Conservation (phyloP, 805 yeast genomes). For the Candida insectalens region DNA sequence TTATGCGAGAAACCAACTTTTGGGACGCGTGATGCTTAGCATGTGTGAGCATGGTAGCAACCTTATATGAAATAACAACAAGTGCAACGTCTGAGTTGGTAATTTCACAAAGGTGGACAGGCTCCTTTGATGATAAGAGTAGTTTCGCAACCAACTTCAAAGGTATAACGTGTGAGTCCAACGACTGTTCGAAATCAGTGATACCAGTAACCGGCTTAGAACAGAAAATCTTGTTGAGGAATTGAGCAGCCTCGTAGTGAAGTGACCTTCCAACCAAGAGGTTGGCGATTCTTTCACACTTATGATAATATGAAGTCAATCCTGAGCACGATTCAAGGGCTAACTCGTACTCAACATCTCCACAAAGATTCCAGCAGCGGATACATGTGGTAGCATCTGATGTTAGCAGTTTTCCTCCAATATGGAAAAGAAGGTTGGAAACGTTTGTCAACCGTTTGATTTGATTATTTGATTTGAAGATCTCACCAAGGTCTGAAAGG, state of each 20-base stretch:
- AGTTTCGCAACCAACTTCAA: conserved; percentile 15
- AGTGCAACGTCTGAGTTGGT: conserved; percentile 4
- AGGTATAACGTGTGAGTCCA: conserved; percentile 6
- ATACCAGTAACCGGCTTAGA: no score
- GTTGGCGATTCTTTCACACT: conserved; percentile 27
- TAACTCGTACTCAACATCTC: conserved; percentile 24
- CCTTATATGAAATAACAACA: conserved; percentile 6
- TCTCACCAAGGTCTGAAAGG: conserved; percentile 10
- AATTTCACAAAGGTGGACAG: conserved; percentile 4
- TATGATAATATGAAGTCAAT: no score
- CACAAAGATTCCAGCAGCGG: conserved; percentile 16
- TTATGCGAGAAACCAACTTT: conserved; percentile 13
- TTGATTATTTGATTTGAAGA: conserved; percentile 15
- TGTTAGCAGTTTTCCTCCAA: conserved; percentile 21
- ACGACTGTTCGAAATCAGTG: conserved; percentile 3
- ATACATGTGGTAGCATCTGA: conserved; percentile 7
- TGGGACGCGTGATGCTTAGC: conserved; percentile 14
- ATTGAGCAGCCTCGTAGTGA: conserved; percentile 9
- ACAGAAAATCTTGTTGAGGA: conserved; percentile 12
- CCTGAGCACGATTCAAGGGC: no score
- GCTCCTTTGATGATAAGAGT: conserved; percentile 1
- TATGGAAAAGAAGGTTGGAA: conserved; percentile 34
- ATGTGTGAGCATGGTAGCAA: conserved; percentile 16
- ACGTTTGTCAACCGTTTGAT: conserved; percentile 34
- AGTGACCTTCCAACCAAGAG: conserved; percentile 14